Conservation (phyloP, 2,329 filamentous ascomycete genomes). For the Exophiala bonariae region DNA sequence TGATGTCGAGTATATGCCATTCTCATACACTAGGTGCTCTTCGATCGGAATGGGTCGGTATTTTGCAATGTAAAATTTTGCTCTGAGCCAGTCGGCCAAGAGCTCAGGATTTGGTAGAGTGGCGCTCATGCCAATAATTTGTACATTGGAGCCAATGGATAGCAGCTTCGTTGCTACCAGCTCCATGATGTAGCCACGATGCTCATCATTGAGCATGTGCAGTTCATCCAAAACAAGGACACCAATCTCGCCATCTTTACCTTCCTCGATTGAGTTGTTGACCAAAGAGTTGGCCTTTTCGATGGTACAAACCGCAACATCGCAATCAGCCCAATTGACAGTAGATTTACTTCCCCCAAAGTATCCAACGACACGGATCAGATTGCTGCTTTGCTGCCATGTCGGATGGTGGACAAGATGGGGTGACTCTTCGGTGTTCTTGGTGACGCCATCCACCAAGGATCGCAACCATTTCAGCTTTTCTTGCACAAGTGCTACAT, state of each 20-base stretch:
- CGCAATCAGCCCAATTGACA: slow-evolving; percentile 70
- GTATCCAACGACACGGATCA: slow-evolving; percentile 68
- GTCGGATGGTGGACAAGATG: slow-evolving; percentile 40
- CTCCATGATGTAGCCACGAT: slow-evolving; percentile 73
- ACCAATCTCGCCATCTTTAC: slow-evolving; percentile 62
- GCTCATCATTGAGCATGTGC: slow-evolving; percentile 79
- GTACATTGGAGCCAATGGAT: slow-evolving; percentile 61
- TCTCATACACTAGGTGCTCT: slow-evolving; percentile 72
- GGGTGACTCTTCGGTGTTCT: slow-evolving; percentile 33
- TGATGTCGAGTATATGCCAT: slow-evolving; percentile 64
- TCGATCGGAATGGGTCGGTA: slow-evolving; percentile 75
- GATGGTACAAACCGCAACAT: slow-evolving; percentile 76
- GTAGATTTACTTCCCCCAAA: slow-evolving; percentile 72
- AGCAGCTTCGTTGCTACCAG: slow-evolving; percentile 72
- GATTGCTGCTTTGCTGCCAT: slow-evolving; percentile 52
- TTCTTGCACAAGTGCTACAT: slow-evolving; percentile 77
- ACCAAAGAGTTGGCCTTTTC: slow-evolving; percentile 78
- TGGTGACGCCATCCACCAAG: slow-evolving; percentile 61
- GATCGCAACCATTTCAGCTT: slow-evolving; percentile 73
- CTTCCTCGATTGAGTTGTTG: slow-evolving; percentile 72
- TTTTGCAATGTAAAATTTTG: slow-evolving; percentile 69
- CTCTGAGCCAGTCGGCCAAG: slow-evolving; percentile 68
- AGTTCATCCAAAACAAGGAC: slow-evolving; percentile 73
- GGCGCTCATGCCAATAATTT: slow-evolving; percentile 78
- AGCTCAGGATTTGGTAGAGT: slow-evolving; percentile 71